Evolutionary conservation across 73 alveolate genomes (phyloP).

Genomic region (Stentor coeruleus): DNA sequence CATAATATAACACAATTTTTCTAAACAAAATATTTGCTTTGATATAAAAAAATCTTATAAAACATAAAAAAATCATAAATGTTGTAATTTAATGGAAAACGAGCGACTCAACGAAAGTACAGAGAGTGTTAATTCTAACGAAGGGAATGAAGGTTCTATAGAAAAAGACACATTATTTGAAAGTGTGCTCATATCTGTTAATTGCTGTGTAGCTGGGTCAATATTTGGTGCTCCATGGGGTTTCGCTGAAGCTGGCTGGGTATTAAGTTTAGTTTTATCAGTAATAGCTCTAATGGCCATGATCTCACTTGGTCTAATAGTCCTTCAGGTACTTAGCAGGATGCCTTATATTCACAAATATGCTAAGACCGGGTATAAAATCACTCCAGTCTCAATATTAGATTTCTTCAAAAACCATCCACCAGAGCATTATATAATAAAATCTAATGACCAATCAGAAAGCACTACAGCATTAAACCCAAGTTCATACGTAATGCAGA

Average conservation of each 20-base stretch:
- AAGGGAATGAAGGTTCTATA: too few relatives aligned
- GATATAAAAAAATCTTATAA: too few relatives aligned
- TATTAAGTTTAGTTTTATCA: background rate
- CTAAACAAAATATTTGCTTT: too few relatives aligned
- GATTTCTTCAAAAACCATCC: background rate
- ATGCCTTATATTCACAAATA: background rate
- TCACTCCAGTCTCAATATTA: background rate
- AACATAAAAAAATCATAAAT: too few relatives aligned
- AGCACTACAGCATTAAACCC: background rate
- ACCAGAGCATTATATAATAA: background rate
- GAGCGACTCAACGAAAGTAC: too few relatives aligned
- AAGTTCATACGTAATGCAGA: background rate
- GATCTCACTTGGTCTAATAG: background rate
- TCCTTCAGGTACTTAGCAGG: background rate
- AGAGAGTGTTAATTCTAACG: too few relatives aligned
- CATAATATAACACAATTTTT: too few relatives aligned
- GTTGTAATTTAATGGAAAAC: too few relatives aligned
- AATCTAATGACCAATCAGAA: background rate
- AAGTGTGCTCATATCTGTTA: background rate
- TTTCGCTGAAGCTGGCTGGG: background rate
- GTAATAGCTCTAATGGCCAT: background rate
- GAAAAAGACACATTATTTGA: background rate
- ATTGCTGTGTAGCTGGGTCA: constrained; percentile 2
- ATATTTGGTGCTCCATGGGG: constrained; percentile 8
- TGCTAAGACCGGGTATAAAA: background rate